Base-by-base conservation (phyloP, 2,329 filamentous ascomycete genomes). In the Apiospora sp. region DNA sequence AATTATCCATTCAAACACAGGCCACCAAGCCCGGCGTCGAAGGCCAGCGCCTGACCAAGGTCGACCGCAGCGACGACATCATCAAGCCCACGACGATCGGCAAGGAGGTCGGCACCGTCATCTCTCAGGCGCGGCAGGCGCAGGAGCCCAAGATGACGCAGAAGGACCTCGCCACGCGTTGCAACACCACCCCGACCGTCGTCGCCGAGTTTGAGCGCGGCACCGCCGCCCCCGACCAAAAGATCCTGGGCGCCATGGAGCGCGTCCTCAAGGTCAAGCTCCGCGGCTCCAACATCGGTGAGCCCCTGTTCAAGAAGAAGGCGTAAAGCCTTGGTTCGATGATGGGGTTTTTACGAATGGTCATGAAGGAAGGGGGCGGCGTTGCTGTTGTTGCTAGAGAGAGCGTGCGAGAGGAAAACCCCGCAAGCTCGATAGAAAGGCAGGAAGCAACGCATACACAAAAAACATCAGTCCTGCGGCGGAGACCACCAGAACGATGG, bases 61-160 rank as follows among this genome's bases (percentile, higher is more conserved):
- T 99, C 84, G 96, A 98, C 88, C 95, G 96, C 78, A 92, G 92
- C 82, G 95, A 98, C 87, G 96, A 98, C 83, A 98, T 98, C 86
- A 92, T 98, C 85, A 98, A 98, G 87, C 95, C 95, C 81, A 97
- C 97, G 87, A 97, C 94, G 67, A 88, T 98, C 73, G 94, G 95
- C 82, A 88, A 89, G 80, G 88, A 90, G 72, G 94, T 98, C 76
- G 94, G 93, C 79, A 91, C 94, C 77, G 93, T 92, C 76, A 98
- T 98, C 86, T 89, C 91, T 80, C 89, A 92, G 80, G 90, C 93
- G 72, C 93, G 96, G 76, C 91, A 91, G 81, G 91, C 92, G 82
- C 92, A 94, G 82, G 93, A 93, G 84, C 95, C 95, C 37, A 96
- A 97, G 87, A 96, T 98, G 94, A 97, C 95, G 72, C 96, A 98